Percentiles rank a stretch among this genome's conserved stretches.
These are phyloP conservation scores for Trichoderma polysporum DNA, from an alignment of 2,329 filamentous ascomycete species.

Conservation along the genomic window DNA sequence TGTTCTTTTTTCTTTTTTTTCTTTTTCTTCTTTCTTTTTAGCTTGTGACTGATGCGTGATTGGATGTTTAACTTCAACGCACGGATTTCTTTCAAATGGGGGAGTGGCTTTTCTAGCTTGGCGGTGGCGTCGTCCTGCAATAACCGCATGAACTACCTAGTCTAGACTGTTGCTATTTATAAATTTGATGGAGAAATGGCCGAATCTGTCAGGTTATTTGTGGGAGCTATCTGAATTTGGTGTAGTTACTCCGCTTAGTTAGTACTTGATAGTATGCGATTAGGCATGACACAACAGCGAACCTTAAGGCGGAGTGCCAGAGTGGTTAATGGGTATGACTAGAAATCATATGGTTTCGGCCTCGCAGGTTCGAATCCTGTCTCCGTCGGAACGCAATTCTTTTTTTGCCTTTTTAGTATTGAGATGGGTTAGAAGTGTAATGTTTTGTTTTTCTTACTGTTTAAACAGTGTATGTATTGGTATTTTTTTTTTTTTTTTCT, in stretches of 20 bases:
- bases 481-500: not conserved
- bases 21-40: too few relatives aligned
- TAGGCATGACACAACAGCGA: not conserved
- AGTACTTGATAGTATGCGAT: not conserved
- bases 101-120: not conserved
- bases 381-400: conserved; percentile 29
- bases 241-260: not conserved
- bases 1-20: not conserved
- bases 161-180: not conserved
- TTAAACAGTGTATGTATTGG: not conserved
- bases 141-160: not conserved
- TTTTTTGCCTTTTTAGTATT: not conserved
- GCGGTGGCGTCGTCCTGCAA: not conserved
- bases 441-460: not conserved
- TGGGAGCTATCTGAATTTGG: not conserved
- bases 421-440: too few relatives aligned
- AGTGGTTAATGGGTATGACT: conserved; percentile 17
- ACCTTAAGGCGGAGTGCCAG: conserved; percentile 8
- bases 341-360: conserved; percentile 23
- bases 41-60: too few relatives aligned
- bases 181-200: not conserved
- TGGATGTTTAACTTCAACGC: too few relatives aligned
- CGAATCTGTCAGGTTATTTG: not conserved
- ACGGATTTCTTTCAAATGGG: too few relatives aligned
- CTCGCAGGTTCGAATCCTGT: conserved; percentile 38